Percentiles rank a stretch among this genome's conserved stretches.
Conservation (phyloP, 768 basidiomycete species). For the Lyophyllum shimeji region DNA sequence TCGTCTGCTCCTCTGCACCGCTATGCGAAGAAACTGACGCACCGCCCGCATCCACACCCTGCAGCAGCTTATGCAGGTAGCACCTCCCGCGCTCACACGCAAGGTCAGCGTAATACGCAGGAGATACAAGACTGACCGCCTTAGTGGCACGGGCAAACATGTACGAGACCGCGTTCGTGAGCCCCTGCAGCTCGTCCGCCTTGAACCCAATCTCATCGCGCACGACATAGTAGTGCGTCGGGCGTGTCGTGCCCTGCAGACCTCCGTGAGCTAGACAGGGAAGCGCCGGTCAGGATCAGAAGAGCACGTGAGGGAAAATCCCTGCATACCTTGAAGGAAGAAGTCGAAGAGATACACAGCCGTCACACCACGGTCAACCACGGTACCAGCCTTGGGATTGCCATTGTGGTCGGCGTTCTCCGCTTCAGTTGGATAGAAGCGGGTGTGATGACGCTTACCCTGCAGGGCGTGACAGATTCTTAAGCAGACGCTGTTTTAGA, state of each 20-base stretch:
- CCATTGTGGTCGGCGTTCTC: conserved; percentile 59
- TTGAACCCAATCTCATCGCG: conserved; percentile 74
- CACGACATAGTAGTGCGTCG: conserved; percentile 82
- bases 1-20: conserved; percentile 53
- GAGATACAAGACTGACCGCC: conserved; percentile 79
- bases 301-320: not conserved
- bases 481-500: conserved; percentile 14
- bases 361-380: conserved; percentile 80
- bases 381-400: conserved; percentile 76
- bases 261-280: conserved; percentile 59
- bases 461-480: conserved; percentile 10
- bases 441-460: conserved; percentile 54
- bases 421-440: conserved; percentile 62
- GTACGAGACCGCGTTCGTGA: conserved; percentile 73
- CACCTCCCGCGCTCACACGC: conserved; percentile 64
- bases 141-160: conserved; percentile 86
- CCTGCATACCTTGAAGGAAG: conserved; percentile 57
- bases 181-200: conserved; percentile 68
- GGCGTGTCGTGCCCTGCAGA: conserved; percentile 68
- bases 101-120: conserved; percentile 82
- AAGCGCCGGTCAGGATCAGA: not conserved
- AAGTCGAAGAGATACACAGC: conserved; percentile 66
- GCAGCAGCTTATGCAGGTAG: conserved; percentile 74
- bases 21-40: conserved; percentile 33
- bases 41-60: conserved; percentile 39